Base-by-base conservation (phyloP, 2,329 filamentous ascomycete species). In the Sporothrix brunneoviolacea region DNA sequence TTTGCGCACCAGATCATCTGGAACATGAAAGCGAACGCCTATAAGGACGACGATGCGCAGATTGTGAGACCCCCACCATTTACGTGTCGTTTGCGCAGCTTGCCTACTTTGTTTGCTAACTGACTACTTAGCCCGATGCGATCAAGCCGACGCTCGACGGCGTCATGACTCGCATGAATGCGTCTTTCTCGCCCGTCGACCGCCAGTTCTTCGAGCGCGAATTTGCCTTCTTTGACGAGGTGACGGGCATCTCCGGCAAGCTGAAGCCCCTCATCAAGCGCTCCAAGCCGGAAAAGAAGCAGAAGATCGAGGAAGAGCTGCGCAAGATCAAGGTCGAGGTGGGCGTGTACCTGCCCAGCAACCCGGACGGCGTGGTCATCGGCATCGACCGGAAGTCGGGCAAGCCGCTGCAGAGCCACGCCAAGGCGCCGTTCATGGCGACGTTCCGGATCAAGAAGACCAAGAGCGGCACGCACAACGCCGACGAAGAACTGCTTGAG, bases 21-120 rank as follows among this genome's bases (percentile, higher is more conserved):
- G 93, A 99, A 98, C 65, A 98, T 99, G 86, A 98, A 97, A 66
- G 93, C 93, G 28, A 99, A 98, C 66, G 88, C 91, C 1, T 98
- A 88, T 76, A 98, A 96, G 66, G 94, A 98, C 58, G 91, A 98
- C 61, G 89, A 96, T 58, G 91, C 86, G 13, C 82, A 86, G 60
- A 80, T 95, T 56, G 84, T 88, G 72, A 74, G 82, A 24, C 13
- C 18, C 22, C 4, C 8, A 28, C 15, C 16, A 13, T n/a, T n/a
- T n/a, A n/a, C n/a, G n/a, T n/a, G n/a, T n/a, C n/a, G n/a, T n/a
- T n/a, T n/a, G n/a, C n/a, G n/a, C 18, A 24, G 27, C 10, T 28
- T 38, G 45, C 39, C 13, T 50, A 27, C 21, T 18, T 18, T 4
- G n/a, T 15, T 27, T 10, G 21, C 37, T 30, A 51, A 51, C 60